Percentiles rank a stretch among this genome's conserved stretches.
Conservation (phyloP, 202 grass and related monocot genomes). For the Cymbopogon flexuosus region DNA sequence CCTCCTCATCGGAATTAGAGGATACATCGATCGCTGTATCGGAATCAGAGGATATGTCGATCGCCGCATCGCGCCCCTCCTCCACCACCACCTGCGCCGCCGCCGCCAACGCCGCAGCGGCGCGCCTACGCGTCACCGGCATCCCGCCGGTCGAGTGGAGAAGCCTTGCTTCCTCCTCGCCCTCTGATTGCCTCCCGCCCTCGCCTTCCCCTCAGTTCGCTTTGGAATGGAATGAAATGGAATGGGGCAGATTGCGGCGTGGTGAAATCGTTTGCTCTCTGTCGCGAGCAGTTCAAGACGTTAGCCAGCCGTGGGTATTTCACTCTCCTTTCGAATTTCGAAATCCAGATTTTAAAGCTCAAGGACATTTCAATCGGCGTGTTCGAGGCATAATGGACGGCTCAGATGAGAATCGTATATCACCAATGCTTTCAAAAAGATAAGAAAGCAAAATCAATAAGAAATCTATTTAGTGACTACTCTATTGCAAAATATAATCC, state of each 20-base stretch:
- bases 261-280: no score
- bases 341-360: not conserved
- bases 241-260: not conserved
- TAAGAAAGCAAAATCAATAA: not conserved
- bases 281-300: no score
- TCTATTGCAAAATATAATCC: not conserved
- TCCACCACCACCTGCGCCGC: not conserved
- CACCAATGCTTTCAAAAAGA: not conserved
- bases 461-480: not conserved
- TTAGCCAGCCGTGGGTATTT: no score
- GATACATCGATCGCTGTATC: conserved; percentile 31
- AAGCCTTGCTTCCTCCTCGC: not conserved
- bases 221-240: conserved; percentile 17
- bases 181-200: conserved; percentile 9
- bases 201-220: not conserved
- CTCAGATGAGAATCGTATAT: not conserved
- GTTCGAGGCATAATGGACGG: not conserved
- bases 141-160: conserved; percentile 7
- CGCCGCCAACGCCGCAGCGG: not conserved
- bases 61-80: conserved; percentile 3
- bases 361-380: not conserved
- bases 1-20: conserved; percentile 50
- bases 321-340: no score
- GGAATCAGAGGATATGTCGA: conserved; percentile 56
- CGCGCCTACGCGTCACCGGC: conserved; percentile 38